Evolutionary conservation across 805 yeast genomes (phyloP).

Genomic region (Monosporozyma siamensis): DNA sequence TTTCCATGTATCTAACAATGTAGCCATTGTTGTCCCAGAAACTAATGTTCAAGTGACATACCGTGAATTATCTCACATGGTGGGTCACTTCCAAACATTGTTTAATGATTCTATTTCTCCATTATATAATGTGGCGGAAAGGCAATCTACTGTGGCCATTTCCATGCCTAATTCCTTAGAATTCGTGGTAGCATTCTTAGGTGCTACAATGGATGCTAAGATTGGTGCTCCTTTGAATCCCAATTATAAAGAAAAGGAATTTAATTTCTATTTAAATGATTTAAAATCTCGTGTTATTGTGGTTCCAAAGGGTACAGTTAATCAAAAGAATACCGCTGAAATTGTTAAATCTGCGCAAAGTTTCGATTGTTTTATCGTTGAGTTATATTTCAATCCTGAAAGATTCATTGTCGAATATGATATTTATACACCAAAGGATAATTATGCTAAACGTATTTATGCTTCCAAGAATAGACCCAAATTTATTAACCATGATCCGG

Average conservation of each 20-base stretch:
- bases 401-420: slow-evolving; percentile 37
- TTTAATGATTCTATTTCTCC: slow-evolving; percentile 37
- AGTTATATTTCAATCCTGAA: slow-evolving; percentile 38
- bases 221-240: slow-evolving; percentile 66
- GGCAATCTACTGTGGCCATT: slow-evolving; percentile 46
- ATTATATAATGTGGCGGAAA: slow-evolving; percentile 25
- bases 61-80: slow-evolving; percentile 34
- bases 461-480: slow-evolving; percentile 24
- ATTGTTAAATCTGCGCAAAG: slow-evolving; percentile 43
- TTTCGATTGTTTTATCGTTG: slow-evolving; percentile 42
- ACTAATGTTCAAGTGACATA: slow-evolving; percentile 38
- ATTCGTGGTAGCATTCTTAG: slow-evolving; percentile 46
- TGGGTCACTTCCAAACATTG: slow-evolving; percentile 42
- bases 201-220: slow-evolving; percentile 44
- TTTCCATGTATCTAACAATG: slow-evolving; percentile 30
- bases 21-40: slow-evolving; percentile 41
- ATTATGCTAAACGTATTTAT: slow-evolving; percentile 18
- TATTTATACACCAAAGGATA: slow-evolving; percentile 22
- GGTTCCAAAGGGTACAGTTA: slow-evolving; percentile 45
- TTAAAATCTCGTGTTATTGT: slow-evolving; percentile 47
- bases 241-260: slow-evolving; percentile 49
- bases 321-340: slow-evolving; percentile 27
- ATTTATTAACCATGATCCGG: slow-evolving; percentile 23
- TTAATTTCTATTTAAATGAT: slow-evolving; percentile 56
- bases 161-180: slow-evolving; percentile 55